Evolutionary conservation across 352 stramenopile species (phyloP), one percentile per base, ranked within the genome.

Genomic region (Phytophthora quininea): DNA sequence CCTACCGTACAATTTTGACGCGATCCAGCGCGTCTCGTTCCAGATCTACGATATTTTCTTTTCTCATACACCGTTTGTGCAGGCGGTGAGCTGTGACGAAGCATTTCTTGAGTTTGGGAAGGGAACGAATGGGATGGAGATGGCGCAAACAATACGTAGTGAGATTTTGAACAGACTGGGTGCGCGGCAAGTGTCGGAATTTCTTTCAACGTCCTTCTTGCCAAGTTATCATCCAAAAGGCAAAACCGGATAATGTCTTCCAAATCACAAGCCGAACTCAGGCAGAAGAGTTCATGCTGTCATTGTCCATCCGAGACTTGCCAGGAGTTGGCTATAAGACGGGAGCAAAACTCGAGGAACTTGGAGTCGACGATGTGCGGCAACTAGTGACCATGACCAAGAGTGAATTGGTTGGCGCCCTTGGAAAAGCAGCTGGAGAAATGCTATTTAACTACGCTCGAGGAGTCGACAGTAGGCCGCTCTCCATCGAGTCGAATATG

Each of bases 21-120:
- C 82, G 10, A 94, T 96, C 60, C 73, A 98, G 76, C 79, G 93
- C 45, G 90, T 98, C 10, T 98, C 95, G 15, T 89, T 92, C 33
- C 85, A 97, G 69, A 94, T 99, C 45, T 98, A 98, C 74, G 73
- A 90, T 58, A 97, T 97, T 64, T 96, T 92, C 64, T 95, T 97
- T 61, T 79, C 80, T 1, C 83, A 87, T 40, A 96, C 92, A 7
- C 90, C 88, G 0, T 87, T 89, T 24, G 92, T 98, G 12, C 93
- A 99, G 76, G 84, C 92, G n/a, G 90, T 99, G 19, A 98, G 93
- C 37, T 99, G 96, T 64, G 97, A 99, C 70, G 97, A 99, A 86
- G 89, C 92, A 0, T 98, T 97, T 59, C 69, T 99, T 29, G 94
- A 99, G 73, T 90, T 93, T 73, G 79, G 64, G 3, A 68, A 69